These are phyloP conservation scores for Byssothecium circinans DNA, from an alignment of 2,329 filamentous ascomycete genomes.

Conservation along the genomic window DNA sequence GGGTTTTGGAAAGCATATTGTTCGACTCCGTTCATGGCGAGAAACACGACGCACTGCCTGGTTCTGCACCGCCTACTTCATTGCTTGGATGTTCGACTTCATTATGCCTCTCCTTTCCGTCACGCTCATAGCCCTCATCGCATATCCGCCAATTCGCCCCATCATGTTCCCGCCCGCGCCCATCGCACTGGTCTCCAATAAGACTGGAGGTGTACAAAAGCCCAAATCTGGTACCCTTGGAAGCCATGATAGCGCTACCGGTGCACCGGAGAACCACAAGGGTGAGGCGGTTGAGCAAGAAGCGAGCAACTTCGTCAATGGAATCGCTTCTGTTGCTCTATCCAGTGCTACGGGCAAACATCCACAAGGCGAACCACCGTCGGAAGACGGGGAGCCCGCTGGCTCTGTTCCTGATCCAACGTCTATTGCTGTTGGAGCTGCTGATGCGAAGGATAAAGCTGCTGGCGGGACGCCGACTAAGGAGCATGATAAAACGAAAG, in stretches of 20 bases:
- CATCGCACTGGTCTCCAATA: slow-evolving; percentile 68
- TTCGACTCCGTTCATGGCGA: slow-evolving; percentile 75
- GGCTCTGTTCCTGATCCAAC: slow-evolving; percentile 65
- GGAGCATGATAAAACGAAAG: slow-evolving; percentile 73
- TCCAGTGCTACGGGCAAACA: slow-evolving; percentile 77
- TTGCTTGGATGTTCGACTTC: slow-evolving; percentile 74
- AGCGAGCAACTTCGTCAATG: slow-evolving; percentile 76
- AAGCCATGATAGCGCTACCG: slow-evolving; percentile 75
- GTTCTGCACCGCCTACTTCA: slow-evolving; percentile 64
- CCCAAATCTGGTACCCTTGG: slow-evolving; percentile 75
- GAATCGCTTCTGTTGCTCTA: slow-evolving; percentile 70
- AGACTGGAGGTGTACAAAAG: slow-evolving; percentile 74
- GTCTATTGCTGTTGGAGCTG: slow-evolving; percentile 55
- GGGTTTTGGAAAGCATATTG: slow-evolving; percentile 71
- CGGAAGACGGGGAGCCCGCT: slow-evolving; percentile 43
- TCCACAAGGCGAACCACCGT: slow-evolving; percentile 63
- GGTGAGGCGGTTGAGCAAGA: slow-evolving; percentile 84
- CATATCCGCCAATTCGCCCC: slow-evolving; percentile 63
- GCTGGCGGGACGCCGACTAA: slow-evolving; percentile 54
- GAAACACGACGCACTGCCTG: slow-evolving; percentile 68
- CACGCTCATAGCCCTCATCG: slow-evolving; percentile 66
- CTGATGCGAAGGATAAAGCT: slow-evolving; percentile 57
- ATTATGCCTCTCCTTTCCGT: slow-evolving; percentile 63
- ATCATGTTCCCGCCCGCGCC: slow-evolving; percentile 77
- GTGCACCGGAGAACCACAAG: slow-evolving; percentile 79